Evolutionary conservation across 2,329 filamentous ascomycete genomes (phyloP), one percentile per base, ranked within the genome.

Genomic region (Pseudogymnoascus sp.): DNA sequence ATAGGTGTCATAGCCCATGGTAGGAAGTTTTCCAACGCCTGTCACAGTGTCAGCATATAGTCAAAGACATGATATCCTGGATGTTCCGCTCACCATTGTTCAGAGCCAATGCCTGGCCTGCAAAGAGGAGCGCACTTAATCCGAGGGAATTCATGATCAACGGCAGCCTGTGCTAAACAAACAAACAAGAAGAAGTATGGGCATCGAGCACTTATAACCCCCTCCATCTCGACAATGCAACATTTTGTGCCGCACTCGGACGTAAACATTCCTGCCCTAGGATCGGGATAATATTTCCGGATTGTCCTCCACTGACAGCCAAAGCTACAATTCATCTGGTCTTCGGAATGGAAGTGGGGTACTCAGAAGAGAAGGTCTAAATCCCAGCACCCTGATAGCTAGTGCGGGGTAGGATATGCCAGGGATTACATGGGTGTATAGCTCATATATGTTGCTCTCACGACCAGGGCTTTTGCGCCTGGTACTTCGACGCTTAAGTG

Each of bases 351-450:
- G 7, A 8, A 18, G 50, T 18, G 50, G 25, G 50, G 28, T 28
- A 6, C n/a, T 18, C 25, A 10, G 25, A 12, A 18, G 6, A 18
- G 8, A 12, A 18, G 12, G 28, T 10, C 12, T 18, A 5, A 18
- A 34, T 34, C 16, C 50, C 28, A 56, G 10, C 25, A 56, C 10
- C 8, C 28, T 18, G 25, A 34, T 10, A 56, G 25, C n/a, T 34
- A 12, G 50, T 56, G 50, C 50, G 50, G 50, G 50, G 50, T 34
- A 56, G 14, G n/a, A 56, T 56, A 56, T 56, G n/a, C n/a, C 4
- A 3, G n/a, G 3, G 2, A 10, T 18, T 56, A 21, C 50, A 56
- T 34, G 50, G 28, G 12, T 56, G 28, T 56, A 34, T 34, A 34
- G 50, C n/a, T 31, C 44, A 56, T 34, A 12, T 31, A 14, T 5